Evolutionary conservation across 352 stramenopile species (phyloP), one percentile per base, ranked within the genome.

Genomic region (Pythium sukuiense): DNA sequence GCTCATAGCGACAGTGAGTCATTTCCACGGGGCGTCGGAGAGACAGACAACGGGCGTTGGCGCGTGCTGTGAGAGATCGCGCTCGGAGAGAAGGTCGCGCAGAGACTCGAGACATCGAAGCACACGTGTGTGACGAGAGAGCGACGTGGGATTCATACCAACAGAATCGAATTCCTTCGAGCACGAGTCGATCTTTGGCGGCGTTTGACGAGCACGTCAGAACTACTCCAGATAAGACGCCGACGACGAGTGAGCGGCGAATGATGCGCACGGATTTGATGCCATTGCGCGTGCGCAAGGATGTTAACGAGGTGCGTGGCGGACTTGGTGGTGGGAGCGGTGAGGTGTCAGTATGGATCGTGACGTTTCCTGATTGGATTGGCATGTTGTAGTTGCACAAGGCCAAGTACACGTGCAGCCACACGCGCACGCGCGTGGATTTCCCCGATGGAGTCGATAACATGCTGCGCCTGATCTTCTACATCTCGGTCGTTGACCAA

Each of bases 391-490:
- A 92, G 87, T 65, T 96, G 45, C 76, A 83, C 37, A 96, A 94
- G 64, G 83, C 76, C 53, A 93, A 92, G 59, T 94, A 87, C 52
- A 89, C 81, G 24, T 94, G 84, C 70, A 75, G 52, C 26, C 84
- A 94, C 65, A 83, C 81, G n/a, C 84, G 67, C 27, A 95, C 87
- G 61, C 82, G 81, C 30, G 82, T 95, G 46, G 87, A 95, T 50
- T 95, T 95, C 58, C 87, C 87, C 0, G 87, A 95, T 63, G 85
- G 87, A 30, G 62, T 76, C 3, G 74, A 92, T 61, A 95, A 95
- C 60, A 90, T 95, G 80, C 66, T 95, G 55, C 75, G 71, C 1
- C 63, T 95, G 13, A 87, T 94, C 53, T 91, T 95, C 70, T 82
- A 76, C 50, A 93, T 95, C 59, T 84, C 85, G 12, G 87, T 95